Evolutionary conservation across 1,284 basidiomycete genomes (phyloP).

Genomic region (Ganoderma resinaceum): DNA sequence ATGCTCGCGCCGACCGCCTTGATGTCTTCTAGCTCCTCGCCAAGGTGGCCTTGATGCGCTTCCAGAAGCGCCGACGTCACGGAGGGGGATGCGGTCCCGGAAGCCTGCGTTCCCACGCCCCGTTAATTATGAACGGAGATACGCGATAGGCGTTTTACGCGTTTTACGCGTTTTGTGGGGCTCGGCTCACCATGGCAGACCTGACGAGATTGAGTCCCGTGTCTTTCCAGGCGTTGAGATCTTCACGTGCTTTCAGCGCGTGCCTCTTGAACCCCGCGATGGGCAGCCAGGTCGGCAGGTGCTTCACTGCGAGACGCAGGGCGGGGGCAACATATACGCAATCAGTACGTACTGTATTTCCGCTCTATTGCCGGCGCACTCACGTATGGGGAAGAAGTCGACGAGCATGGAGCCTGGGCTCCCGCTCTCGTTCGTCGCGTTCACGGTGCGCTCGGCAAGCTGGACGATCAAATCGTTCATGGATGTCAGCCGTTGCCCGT

Average conservation of each 20-base stretch:
- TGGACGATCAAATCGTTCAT: slow-evolving; percentile 29
- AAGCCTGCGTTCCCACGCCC: not conserved
- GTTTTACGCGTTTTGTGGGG: too few species aligned
- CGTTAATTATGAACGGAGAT: not conserved
- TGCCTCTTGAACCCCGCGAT: slow-evolving; percentile 27
- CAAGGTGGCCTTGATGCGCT: slow-evolving; percentile 4
- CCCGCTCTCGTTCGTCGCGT: slow-evolving; percentile 25
- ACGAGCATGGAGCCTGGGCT: slow-evolving; percentile 32
- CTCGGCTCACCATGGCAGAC: slow-evolving; percentile 25
- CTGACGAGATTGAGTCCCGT: slow-evolving; percentile 29
- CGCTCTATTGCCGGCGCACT: slow-evolving; percentile 6
- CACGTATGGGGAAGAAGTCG: slow-evolving; percentile 35
- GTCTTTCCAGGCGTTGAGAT: slow-evolving; percentile 23
- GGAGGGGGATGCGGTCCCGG: slow-evolving; percentile 7
- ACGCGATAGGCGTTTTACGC: not conserved
- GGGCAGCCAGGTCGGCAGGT: slow-evolving; percentile 30
- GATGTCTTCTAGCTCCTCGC: slow-evolving; percentile 25
- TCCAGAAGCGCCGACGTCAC: slow-evolving; percentile 8
- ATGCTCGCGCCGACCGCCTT: slow-evolving; percentile 27
- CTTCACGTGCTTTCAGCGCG: slow-evolving; percentile 14
- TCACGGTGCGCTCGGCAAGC: slow-evolving; percentile 28
- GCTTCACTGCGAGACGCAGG: slow-evolving; percentile 15
- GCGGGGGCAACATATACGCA: not conserved
- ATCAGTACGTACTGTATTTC: not conserved
- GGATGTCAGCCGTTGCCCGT: slow-evolving; percentile 26